Conservation (phyloP, 1,139 yeast genomes). For the Yamadazyma dushanensis region DNA sequence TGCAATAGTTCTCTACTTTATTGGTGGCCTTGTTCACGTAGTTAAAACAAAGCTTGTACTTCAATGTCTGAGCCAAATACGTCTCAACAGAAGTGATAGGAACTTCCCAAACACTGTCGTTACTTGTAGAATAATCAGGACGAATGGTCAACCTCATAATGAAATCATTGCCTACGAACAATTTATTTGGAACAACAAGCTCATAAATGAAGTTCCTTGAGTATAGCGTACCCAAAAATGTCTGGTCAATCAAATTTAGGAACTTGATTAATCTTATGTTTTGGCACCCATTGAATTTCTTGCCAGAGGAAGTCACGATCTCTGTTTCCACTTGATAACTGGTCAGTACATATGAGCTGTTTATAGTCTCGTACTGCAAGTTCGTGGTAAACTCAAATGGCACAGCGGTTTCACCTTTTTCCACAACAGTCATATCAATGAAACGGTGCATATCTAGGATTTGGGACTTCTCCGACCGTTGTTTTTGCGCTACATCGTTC, state of each 20-base stretch:
- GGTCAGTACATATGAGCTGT: background rate
- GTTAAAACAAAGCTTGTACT: background rate
- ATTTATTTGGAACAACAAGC: conserved; percentile 4
- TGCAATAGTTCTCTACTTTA: background rate
- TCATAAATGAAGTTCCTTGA: conserved; percentile 3
- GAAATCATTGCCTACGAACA: conserved; percentile 4
- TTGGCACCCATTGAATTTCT: background rate
- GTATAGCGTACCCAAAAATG: conserved; percentile 3
- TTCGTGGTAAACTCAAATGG: conserved; percentile 6
- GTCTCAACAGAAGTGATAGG: background rate
- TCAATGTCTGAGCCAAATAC: conserved; percentile 4
- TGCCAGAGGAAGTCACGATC: background rate
- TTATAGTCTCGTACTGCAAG: conserved; percentile 1
- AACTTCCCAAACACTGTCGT: background rate
- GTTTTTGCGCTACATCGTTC: background rate
- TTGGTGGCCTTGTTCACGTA: background rate
- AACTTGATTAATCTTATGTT: background rate
- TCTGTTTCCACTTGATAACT: conserved; percentile 1
- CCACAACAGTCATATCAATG: background rate
- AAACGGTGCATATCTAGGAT: background rate
- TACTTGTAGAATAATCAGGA: background rate
- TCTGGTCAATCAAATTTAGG: background rate
- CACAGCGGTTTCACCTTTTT: conserved; percentile 1
- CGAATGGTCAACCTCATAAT: background rate
- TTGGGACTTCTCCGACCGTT: background rate